Evolutionary conservation across 257 asterid species (phyloP).

Genomic region (Scutellaria minor): DNA sequence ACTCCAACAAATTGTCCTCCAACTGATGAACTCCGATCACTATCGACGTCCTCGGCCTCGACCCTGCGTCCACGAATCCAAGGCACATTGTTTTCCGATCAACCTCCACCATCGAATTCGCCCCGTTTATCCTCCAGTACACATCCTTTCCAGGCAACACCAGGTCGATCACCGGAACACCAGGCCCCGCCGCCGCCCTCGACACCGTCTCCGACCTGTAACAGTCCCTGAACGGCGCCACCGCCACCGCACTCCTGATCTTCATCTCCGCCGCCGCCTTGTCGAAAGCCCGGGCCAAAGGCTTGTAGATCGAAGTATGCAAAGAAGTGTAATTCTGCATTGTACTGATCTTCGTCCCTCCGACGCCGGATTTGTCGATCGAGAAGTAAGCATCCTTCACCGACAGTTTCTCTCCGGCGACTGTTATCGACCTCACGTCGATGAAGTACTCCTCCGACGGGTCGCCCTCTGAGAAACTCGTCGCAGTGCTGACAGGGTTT

Average conservation of each 20-base stretch:
- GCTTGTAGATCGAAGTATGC: slow-evolving; percentile 48
- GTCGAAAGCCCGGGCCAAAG: slow-evolving; percentile 48
- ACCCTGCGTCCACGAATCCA: slow-evolving; percentile 61
- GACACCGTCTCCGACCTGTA: slow-evolving; percentile 45
- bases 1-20: slow-evolving; percentile 56
- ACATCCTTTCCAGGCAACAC: slow-evolving; percentile 49
- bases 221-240: slow-evolving; percentile 60
- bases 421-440: slow-evolving; percentile 37
- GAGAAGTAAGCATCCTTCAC: slow-evolving; percentile 43
- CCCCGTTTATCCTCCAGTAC: slow-evolving; percentile 52
- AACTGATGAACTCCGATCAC: slow-evolving; percentile 58
- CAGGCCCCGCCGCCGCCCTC: slow-evolving; percentile 44
- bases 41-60: slow-evolving; percentile 49
- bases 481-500: too few species aligned
- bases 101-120: slow-evolving; percentile 59
- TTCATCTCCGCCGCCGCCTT: slow-evolving; percentile 44
- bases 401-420: slow-evolving; percentile 27
- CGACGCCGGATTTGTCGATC: slow-evolving; percentile 46
- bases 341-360: slow-evolving; percentile 67
- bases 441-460: slow-evolving; percentile 55
- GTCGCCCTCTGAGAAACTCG: slow-evolving; percentile 33
- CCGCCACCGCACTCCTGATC: slow-evolving; percentile 48
- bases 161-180: slow-evolving; percentile 56
- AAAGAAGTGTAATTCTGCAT: slow-evolving; percentile 47
- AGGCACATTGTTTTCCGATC: slow-evolving; percentile 51